phyloP scores from a whole-genome alignment of 139 green algal genomes.

The Chlorella sp. region DNA sequence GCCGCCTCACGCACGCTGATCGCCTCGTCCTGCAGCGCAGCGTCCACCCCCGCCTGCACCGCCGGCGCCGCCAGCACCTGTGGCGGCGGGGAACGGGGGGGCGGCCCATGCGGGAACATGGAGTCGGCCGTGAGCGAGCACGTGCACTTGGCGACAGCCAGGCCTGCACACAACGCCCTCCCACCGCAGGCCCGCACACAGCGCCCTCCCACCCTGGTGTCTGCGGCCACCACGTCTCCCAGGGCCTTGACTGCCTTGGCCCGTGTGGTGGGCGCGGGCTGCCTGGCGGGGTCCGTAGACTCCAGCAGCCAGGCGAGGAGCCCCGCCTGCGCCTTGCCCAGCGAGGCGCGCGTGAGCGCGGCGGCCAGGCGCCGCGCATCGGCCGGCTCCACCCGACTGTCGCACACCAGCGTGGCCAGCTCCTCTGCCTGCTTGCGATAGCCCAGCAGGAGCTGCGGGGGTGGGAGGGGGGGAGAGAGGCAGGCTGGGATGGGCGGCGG shows the following conservation, averaged over 20 bases:
- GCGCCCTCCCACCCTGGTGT: no score
- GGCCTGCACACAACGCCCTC: no score
- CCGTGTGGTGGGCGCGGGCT: conserved; percentile 42
- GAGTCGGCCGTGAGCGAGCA: no score
- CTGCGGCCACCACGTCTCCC: conserved; percentile 58
- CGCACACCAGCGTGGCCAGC: conserved; percentile 1
- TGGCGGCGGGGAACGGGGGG: no score
- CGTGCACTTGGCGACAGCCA: no score
- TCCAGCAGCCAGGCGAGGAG: conserved; percentile 67
- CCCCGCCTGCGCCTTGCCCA: conserved; percentile 33
- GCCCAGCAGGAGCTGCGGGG: background rate
- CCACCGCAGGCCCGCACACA: conserved; percentile 51
- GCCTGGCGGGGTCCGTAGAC: conserved; percentile 17
- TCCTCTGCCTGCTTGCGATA: conserved; percentile 18
- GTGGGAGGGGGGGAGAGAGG: no score
- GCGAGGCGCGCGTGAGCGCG: conserved; percentile 36
- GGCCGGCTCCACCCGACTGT: conserved; percentile 2
- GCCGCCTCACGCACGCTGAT: conserved; percentile 84
- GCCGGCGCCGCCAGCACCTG: conserved; percentile 53
- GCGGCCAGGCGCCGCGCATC: conserved; percentile 37
- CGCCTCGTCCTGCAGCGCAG: conserved; percentile 75
- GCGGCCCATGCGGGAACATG: no score
- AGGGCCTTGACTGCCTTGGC: conserved; percentile 72
- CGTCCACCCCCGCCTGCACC: conserved; percentile 60
- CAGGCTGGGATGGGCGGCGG: no score